A percentile compares a stretch with the other conserved stretches of the same genome.
Conservation (phyloP, 805 yeast species). For the Saccharomycopsis olivae region DNA sequence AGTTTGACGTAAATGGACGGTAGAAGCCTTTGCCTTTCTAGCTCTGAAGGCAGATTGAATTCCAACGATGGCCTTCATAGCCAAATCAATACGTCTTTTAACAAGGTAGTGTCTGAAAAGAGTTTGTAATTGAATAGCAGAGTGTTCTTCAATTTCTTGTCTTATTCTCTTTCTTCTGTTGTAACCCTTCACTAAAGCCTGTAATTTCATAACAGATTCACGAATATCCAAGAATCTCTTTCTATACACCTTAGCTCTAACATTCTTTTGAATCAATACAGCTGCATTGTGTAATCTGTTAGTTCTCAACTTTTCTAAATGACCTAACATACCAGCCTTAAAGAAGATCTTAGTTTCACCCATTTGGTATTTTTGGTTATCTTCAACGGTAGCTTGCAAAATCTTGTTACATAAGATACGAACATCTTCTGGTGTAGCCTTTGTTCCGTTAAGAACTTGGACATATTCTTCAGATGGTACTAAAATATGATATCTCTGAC, state of each 20-base stretch:
- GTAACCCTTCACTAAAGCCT: slow-evolving; percentile 54
- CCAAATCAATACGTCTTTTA: slow-evolving; percentile 28
- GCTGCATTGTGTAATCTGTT: slow-evolving; percentile 74
- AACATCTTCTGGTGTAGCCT: slow-evolving; percentile 44
- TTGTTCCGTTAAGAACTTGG: slow-evolving; percentile 37
- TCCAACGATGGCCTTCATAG: slow-evolving; percentile 25
- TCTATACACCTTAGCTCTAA: slow-evolving; percentile 57
- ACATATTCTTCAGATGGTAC: slow-evolving; percentile 65
- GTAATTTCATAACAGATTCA: slow-evolving; percentile 43
- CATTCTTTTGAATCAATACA: slow-evolving; percentile 71
- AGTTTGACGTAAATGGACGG: slow-evolving; percentile 39
- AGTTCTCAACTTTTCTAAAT: slow-evolving; percentile 74
- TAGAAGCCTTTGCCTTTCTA: slow-evolving; percentile 39
- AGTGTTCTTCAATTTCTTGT: slow-evolving; percentile 42
- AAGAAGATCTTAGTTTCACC: slow-evolving; percentile 93
- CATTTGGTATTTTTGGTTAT: slow-evolving; percentile 64
- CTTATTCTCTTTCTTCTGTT: slow-evolving; percentile 45
- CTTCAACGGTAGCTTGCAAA: slow-evolving; percentile 52
- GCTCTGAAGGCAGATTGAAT: slow-evolving; percentile 47
- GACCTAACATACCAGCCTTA: slow-evolving; percentile 94
- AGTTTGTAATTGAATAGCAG: slow-evolving; percentile 69
- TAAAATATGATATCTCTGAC: slow-evolving; percentile 75
- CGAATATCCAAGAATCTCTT: slow-evolving; percentile 45
- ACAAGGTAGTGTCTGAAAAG: slow-evolving; percentile 43
- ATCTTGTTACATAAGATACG: slow-evolving; percentile 60